Conservation (phyloP, 148 eudicot species). For the Cornus controversa region DNA sequence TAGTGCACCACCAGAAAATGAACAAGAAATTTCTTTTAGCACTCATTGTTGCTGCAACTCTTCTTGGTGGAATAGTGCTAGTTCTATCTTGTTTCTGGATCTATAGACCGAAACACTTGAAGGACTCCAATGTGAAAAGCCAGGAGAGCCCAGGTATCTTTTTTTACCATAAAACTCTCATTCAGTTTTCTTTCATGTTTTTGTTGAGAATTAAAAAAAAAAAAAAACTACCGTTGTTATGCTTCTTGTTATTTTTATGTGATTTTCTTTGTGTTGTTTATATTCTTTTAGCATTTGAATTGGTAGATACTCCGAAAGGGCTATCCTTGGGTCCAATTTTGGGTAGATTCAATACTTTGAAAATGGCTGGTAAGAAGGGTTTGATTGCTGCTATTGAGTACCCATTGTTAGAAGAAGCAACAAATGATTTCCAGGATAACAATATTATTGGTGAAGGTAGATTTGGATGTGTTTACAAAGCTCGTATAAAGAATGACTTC, state of each 20-base stretch:
- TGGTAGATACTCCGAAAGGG: slow-evolving; percentile 39
- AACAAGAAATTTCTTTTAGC: slow-evolving; percentile 46
- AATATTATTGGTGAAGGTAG: slow-evolving; percentile 58
- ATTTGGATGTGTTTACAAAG: slow-evolving; percentile 62
- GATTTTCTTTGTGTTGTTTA: slow-evolving; percentile 1
- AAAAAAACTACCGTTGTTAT: background rate
- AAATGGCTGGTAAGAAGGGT: slow-evolving; percentile 54
- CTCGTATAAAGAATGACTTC: slow-evolving; percentile 44
- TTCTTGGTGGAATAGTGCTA: slow-evolving; percentile 42
- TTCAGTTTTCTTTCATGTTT: background rate
- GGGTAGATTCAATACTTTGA: slow-evolving; percentile 47
- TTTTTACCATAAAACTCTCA: background rate
- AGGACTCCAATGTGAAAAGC: slow-evolving; percentile 22
- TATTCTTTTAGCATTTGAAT: background rate
- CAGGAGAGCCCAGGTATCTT: slow-evolving; percentile 34
- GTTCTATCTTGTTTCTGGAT: slow-evolving; percentile 34
- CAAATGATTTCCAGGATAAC: slow-evolving; percentile 56
- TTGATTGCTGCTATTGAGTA: slow-evolving; percentile 58
- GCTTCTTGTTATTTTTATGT: background rate
- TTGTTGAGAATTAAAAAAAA: no score
- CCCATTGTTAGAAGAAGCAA: slow-evolving; percentile 53
- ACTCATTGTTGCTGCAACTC: slow-evolving; percentile 41
- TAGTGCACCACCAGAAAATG: slow-evolving; percentile 41
- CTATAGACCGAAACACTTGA: slow-evolving; percentile 30
- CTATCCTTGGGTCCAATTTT: slow-evolving; percentile 37